A percentile compares a stretch with the other conserved stretches of the same genome.
These are phyloP conservation scores for Sutorius australiensis DNA, from an alignment of 768 basidiomycete species.

Conservation along the genomic window DNA sequence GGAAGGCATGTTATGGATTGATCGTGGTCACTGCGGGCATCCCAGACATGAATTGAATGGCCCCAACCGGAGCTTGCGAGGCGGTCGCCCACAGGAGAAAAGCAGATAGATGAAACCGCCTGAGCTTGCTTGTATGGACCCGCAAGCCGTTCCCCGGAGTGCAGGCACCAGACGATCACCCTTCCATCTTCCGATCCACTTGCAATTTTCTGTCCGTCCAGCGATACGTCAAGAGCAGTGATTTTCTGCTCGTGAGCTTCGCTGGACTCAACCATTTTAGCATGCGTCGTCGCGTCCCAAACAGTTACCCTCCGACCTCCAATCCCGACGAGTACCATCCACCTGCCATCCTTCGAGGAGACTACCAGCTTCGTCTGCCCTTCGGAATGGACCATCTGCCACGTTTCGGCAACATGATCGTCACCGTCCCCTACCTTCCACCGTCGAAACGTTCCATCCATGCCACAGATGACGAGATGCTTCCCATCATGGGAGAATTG, in stretches of 20 bases:
- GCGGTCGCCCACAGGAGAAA: conserved; percentile 20
- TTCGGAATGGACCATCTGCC: background rate
- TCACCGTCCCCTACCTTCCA: conserved; percentile 1
- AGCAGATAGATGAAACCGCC: conserved; percentile 13
- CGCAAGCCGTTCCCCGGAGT: conserved; percentile 10
- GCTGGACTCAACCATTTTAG: conserved; percentile 5
- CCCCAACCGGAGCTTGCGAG: conserved; percentile 14
- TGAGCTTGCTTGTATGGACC: conserved; percentile 17
- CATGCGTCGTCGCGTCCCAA: conserved; percentile 5
- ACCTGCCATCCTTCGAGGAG: conserved; percentile 18
- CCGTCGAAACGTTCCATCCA: conserved; percentile 9
- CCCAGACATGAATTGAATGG: conserved; percentile 11
- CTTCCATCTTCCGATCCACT: conserved; percentile 21
- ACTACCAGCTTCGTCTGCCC: background rate
- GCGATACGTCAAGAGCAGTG: conserved; percentile 20
- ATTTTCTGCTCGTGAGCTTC: conserved; percentile 15
- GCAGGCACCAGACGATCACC: conserved; percentile 21
- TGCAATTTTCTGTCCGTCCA: conserved; percentile 16
- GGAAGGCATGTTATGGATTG: background rate
- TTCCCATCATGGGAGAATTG: conserved; percentile 11
- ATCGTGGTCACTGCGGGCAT: background rate
- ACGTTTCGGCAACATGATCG: background rate
- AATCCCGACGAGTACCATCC: conserved; percentile 6
- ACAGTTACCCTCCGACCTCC: conserved; percentile 5
- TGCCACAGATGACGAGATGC: conserved; percentile 1